phyloP scores from a whole-genome alignment of 129 eudicot species.

The Glebionis coronaria region DNA sequence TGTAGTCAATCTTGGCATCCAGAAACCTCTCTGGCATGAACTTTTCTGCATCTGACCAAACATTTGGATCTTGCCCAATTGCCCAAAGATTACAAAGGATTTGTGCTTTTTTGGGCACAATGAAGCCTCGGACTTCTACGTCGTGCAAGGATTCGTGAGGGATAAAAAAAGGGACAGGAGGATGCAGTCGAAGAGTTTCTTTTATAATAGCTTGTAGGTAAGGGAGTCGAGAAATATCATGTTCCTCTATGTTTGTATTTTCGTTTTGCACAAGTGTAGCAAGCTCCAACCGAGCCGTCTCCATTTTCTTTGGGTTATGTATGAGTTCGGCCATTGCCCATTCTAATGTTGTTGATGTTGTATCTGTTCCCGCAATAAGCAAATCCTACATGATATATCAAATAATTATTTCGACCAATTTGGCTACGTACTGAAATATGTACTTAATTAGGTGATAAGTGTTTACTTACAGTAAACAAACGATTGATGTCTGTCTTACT shows the following conservation, averaged over 20 bases:
- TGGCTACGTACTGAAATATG: neutral
- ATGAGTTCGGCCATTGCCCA: slow-evolving; percentile 44
- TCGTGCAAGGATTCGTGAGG: too few relatives aligned
- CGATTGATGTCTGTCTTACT: slow-evolving; percentile 8
- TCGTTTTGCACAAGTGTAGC: slow-evolving; percentile 12
- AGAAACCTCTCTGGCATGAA: slow-evolving; percentile 24
- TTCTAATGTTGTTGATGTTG: slow-evolving; percentile 30
- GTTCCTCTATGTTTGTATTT: slow-evolving; percentile 12
- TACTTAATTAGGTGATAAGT: neutral
- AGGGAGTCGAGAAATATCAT: slow-evolving; percentile 34
- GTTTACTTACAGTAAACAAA: slow-evolving; percentile 8
- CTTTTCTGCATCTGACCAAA: slow-evolving; percentile 8
- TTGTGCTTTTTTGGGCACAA: slow-evolving; percentile 9
- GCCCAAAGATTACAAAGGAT: slow-evolving; percentile 20
- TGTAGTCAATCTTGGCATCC: slow-evolving; percentile 12
- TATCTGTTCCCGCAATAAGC: slow-evolving; percentile 39
- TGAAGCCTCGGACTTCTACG: too few relatives aligned
- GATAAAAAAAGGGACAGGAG: slow-evolving; percentile 28
- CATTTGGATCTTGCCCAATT: slow-evolving; percentile 10
- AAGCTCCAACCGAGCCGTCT: slow-evolving; percentile 15
- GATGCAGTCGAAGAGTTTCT: slow-evolving; percentile 45
- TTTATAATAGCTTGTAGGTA: slow-evolving; percentile 36
- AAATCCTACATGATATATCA: slow-evolving; percentile 15
- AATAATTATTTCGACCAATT: neutral
- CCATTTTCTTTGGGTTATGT: slow-evolving; percentile 18